A percentile compares a stretch with the other conserved stretches of the same genome.
These are phyloP conservation scores for Lantana camara DNA, from an alignment of 257 asterid genomes.

Conservation along the genomic window DNA sequence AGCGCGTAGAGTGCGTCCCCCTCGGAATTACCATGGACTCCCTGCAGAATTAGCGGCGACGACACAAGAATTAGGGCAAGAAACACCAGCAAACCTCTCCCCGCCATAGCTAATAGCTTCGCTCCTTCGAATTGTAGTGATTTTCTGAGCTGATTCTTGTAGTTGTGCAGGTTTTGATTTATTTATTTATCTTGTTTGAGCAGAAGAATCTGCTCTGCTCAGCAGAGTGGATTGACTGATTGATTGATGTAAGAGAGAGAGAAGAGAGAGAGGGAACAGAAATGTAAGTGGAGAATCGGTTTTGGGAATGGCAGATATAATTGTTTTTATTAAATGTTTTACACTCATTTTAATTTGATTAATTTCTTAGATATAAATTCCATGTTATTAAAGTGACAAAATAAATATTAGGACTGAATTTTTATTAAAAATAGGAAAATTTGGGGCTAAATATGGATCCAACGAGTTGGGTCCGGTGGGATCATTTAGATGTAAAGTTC, in stretches of 20 bases:
- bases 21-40: slow-evolving; percentile 50
- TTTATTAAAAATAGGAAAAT: too few relatives aligned
- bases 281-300: slow-evolving; percentile 34
- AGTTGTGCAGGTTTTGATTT: slow-evolving; percentile 13
- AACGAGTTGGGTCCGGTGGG: too few relatives aligned
- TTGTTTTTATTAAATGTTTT: too few relatives aligned
- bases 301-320: slow-evolving; percentile 33
- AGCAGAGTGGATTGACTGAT: slow-evolving; percentile 12
- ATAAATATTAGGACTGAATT: too few relatives aligned
- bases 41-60: slow-evolving; percentile 29
- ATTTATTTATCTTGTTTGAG: too few relatives aligned
- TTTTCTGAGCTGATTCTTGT: slow-evolving; percentile 2
- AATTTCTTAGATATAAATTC: too few relatives aligned
- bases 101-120: slow-evolving; percentile 36
- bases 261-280: background rate
- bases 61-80: slow-evolving; percentile 34
- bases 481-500: too few relatives aligned
- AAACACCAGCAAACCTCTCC: slow-evolving; percentile 33
- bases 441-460: too few relatives aligned
- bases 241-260: slow-evolving; percentile 31
- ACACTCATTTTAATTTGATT: too few relatives aligned
- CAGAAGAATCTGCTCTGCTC: slow-evolving; percentile 16
- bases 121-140: background rate
- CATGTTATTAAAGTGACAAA: too few relatives aligned
- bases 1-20: slow-evolving; percentile 65